Percentiles rank a stretch among this genome's conserved stretches.
These are phyloP conservation scores for Clonostachys rosea DNA, from an alignment of 2,329 filamentous ascomycete genomes.

Conservation along the genomic window DNA sequence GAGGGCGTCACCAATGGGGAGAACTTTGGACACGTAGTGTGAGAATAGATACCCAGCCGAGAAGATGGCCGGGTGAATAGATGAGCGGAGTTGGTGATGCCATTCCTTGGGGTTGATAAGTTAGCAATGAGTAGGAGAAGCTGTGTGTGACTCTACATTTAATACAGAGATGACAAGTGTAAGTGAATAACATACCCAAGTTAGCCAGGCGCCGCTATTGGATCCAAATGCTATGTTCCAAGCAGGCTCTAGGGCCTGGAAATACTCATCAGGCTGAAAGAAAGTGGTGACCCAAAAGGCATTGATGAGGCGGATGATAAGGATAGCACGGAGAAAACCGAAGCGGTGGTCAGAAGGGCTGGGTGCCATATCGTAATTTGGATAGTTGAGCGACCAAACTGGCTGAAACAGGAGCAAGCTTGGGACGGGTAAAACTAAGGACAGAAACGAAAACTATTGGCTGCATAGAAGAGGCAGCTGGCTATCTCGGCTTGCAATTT, in stretches of 20 bases:
- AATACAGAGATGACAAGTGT: neutral
- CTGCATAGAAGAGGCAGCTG: neutral
- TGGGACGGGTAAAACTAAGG: neutral
- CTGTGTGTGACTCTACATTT: neutral
- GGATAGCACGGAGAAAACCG: slow-evolving; percentile 26
- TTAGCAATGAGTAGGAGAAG: too few relatives aligned
- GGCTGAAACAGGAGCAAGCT: neutral
- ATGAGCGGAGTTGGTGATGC: slow-evolving; percentile 81
- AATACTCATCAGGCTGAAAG: slow-evolving; percentile 98
- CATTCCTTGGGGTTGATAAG: slow-evolving; percentile 65
- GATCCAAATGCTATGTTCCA: slow-evolving; percentile 83
- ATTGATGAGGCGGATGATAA: slow-evolving; percentile 76
- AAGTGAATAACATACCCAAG: slow-evolving; percentile 67
- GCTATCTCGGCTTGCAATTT: neutral
- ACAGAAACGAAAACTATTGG: neutral
- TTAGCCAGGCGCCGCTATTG: slow-evolving; percentile 81
- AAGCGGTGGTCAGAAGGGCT: slow-evolving; percentile 4
- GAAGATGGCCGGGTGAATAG: slow-evolving; percentile 86
- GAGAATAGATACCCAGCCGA: slow-evolving; percentile 65
- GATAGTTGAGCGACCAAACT: too few relatives aligned
- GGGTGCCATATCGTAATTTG: neutral
- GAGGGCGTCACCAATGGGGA: slow-evolving; percentile 47
- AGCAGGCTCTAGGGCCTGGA: slow-evolving; percentile 90
- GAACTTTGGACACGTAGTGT: slow-evolving; percentile 47
- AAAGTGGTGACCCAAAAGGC: slow-evolving; percentile 78